Percentiles rank a stretch among this genome's conserved stretches.
Evolutionary conservation across 768 basidiomycete species (phyloP).

Genomic region (Lactifluus subvellereus): DNA sequence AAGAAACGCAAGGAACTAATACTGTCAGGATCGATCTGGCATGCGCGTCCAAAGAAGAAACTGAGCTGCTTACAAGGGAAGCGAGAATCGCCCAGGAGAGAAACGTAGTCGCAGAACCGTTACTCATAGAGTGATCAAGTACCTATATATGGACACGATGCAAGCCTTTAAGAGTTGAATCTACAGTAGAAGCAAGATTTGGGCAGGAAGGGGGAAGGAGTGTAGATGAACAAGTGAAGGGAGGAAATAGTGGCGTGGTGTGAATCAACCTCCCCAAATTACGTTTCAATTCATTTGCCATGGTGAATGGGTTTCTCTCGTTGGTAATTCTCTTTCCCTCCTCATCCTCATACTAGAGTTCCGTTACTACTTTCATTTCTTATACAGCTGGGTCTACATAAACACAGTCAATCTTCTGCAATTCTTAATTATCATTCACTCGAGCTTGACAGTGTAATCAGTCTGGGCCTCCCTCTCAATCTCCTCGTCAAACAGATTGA

Average conservation of each 20-base stretch:
- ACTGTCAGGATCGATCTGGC: slow-evolving; percentile 3
- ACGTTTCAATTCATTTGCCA: background rate
- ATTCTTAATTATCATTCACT: background rate
- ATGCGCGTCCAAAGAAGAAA: background rate
- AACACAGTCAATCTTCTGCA: background rate
- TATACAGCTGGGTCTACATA: background rate
- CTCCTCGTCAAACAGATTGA: slow-evolving; percentile 64
- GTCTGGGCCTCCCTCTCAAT: slow-evolving; percentile 37
- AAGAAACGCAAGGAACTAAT: slow-evolving; percentile 62
- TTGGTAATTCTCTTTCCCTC: background rate
- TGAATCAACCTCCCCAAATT: background rate
- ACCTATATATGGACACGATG: background rate
- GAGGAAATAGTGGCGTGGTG: background rate
- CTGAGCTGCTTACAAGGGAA: slow-evolving; percentile 11
- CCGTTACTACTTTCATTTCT: no score
- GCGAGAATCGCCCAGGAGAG: slow-evolving; percentile 68
- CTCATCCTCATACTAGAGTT: no score
- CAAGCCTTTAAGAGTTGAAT: background rate
- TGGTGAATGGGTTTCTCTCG: background rate
- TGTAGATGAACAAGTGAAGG: background rate
- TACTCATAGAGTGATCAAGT: slow-evolving; percentile 45
- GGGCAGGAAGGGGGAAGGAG: background rate
- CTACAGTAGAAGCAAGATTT: background rate
- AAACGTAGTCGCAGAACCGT: slow-evolving; percentile 67
- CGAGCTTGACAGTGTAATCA: slow-evolving; percentile 5